These are phyloP conservation scores for Alectoria sarmentosa DNA, from an alignment of 495 filamentous ascomycete genomes.

Conservation along the genomic window DNA sequence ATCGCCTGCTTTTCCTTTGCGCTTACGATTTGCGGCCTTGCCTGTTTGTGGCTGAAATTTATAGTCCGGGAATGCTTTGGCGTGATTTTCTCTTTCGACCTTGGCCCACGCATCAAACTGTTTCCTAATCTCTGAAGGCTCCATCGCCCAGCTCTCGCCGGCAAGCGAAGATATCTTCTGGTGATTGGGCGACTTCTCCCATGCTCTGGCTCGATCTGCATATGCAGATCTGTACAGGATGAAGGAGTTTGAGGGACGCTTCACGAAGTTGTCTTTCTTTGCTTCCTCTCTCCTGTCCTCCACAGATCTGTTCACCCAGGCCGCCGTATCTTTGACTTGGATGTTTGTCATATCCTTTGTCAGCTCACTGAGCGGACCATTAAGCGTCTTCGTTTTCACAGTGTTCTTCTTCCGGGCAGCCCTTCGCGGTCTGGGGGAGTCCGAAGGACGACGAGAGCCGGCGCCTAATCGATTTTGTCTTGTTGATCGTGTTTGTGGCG, in stretches of 20 bases:
- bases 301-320: slow-evolving; percentile 65
- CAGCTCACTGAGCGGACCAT: slow-evolving; percentile 67
- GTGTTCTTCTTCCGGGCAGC: slow-evolving; percentile 22
- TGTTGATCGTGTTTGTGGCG: slow-evolving; percentile 8
- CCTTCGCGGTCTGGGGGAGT: slow-evolving; percentile 33
- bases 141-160: slow-evolving; percentile 79
- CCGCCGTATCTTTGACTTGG: slow-evolving; percentile 71
- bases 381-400: slow-evolving; percentile 46
- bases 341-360: slow-evolving; percentile 58
- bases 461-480: slow-evolving; percentile 12
- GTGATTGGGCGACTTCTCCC: slow-evolving; percentile 84
- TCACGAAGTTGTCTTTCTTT: slow-evolving; percentile 70
- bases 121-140: slow-evolving; percentile 61
- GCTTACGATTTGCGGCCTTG: slow-evolving; percentile 41
- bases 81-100: slow-evolving; percentile 80
- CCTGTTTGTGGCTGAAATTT: slow-evolving; percentile 89
- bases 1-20: slow-evolving; percentile 39
- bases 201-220: slow-evolving; percentile 75
- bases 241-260: slow-evolving; percentile 96
- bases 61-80: slow-evolving; percentile 81
- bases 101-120: slow-evolving; percentile 76
- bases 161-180: slow-evolving; percentile 83
- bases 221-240: slow-evolving; percentile 97
- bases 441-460: slow-evolving; percentile 13
- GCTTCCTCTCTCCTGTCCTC: slow-evolving; percentile 62